phyloP scores from a whole-genome alignment of 495 filamentous ascomycete genomes.

The Neurospora sp. region DNA sequence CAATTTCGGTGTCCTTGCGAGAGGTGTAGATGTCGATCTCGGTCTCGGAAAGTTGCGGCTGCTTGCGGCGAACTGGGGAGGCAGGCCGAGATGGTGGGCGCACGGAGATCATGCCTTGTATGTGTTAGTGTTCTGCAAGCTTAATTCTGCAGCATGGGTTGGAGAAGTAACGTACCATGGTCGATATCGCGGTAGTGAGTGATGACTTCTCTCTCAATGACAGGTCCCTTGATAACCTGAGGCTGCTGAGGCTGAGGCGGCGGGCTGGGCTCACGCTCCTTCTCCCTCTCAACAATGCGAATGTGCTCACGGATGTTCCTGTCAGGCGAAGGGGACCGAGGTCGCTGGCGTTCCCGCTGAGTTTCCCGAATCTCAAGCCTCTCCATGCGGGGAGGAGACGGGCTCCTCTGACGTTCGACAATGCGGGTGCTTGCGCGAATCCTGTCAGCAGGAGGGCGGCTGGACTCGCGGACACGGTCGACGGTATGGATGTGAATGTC shows the following conservation, averaged over 20 bases:
- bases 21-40: conserved; percentile 46
- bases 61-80: conserved; percentile 24
- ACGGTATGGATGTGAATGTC: conserved; percentile 19
- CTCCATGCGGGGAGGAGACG: conserved; percentile 16
- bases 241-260: conserved; percentile 43
- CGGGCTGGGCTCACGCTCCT: conserved; percentile 33
- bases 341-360: conserved; percentile 27
- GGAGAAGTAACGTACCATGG: conserved; percentile 50
- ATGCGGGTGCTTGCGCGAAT: conserved; percentile 16
- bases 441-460: conserved; percentile 17
- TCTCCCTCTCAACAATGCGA: conserved; percentile 33
- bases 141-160: background rate
- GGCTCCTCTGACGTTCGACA: conserved; percentile 17
- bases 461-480: conserved; percentile 18
- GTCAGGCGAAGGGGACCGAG: conserved; percentile 33
- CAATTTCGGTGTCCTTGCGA: conserved; percentile 37
- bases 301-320: conserved; percentile 24
- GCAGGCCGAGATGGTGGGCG: conserved; percentile 39
- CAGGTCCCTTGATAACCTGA: conserved; percentile 50
- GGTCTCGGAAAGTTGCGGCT: conserved; percentile 24
- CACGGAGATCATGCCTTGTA: conserved; percentile 29
- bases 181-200: conserved; percentile 82
- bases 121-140: conserved; percentile 3
- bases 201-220: conserved; percentile 71
- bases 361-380: conserved; percentile 29